A percentile compares a stretch with the other conserved stretches of the same genome.
These are phyloP conservation scores for Yamagishiella unicocca DNA, from an alignment of 139 green algal genomes.

Conservation along the genomic window DNA sequence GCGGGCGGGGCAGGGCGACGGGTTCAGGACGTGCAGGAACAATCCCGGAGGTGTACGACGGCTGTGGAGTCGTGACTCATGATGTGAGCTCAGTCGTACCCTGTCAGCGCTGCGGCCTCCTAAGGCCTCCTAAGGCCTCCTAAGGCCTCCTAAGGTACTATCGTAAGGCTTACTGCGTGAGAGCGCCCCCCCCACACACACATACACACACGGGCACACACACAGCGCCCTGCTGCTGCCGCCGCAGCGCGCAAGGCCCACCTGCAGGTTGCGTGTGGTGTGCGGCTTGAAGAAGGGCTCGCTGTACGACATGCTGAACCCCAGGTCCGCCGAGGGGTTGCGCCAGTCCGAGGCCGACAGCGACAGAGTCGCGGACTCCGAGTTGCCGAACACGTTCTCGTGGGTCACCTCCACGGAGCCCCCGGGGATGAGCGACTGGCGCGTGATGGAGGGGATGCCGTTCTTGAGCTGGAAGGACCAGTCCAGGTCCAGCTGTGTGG, in stretches of 20 bases:
- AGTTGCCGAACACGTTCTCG: constrained; percentile 74
- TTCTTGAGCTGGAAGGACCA: constrained; percentile 73
- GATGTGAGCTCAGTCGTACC: too few relatives aligned
- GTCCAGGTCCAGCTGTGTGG: constrained; percentile 71
- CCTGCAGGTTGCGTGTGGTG: constrained; percentile 72
- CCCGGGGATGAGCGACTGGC: constrained; percentile 68
- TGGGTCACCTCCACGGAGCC: constrained; percentile 71
- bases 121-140: too few relatives aligned
- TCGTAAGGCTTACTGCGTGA: too few relatives aligned
- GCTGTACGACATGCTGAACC: constrained; percentile 62
- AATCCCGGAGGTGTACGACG: too few relatives aligned
- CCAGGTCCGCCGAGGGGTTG: constrained; percentile 62
- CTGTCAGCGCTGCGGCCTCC: too few relatives aligned
- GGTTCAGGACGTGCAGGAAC: too few relatives aligned
- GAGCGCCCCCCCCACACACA: too few relatives aligned
- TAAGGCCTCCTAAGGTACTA: too few relatives aligned
- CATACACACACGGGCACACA: neutral
- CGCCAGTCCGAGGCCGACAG: constrained; percentile 71
- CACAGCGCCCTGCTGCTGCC: neutral
- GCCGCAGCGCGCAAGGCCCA: too few relatives aligned
- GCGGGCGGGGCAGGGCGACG: too few relatives aligned
- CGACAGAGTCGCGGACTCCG: constrained; percentile 58
- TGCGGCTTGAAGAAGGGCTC: constrained; percentile 71
- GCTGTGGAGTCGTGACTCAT: too few relatives aligned
- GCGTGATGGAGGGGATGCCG: constrained; percentile 58